Evolutionary conservation across 352 stramenopile genomes (phyloP).

Genomic region (Peronospora belbahrii): DNA sequence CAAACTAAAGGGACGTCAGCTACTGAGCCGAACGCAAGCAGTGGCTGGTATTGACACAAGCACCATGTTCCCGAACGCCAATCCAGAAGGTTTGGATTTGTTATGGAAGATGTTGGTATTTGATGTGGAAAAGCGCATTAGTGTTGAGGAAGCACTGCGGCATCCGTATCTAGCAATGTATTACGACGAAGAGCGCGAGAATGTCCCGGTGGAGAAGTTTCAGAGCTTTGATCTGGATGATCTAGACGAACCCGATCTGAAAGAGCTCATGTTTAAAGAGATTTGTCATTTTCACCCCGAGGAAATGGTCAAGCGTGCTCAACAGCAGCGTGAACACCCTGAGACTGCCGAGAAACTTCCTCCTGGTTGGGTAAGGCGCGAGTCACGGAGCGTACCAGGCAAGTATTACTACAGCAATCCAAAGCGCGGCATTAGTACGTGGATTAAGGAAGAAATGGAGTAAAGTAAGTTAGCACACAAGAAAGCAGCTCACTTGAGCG

Average conservation of each 20-base stretch:
- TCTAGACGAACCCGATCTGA: conserved; percentile 74
- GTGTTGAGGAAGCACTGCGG: conserved; percentile 91
- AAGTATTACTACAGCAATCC: conserved; percentile 89
- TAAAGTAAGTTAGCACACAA: conserved; percentile 25
- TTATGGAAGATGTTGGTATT: conserved; percentile 87
- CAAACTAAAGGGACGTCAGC: conserved; percentile 80
- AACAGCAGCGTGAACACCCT: conserved; percentile 63
- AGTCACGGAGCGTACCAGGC: conserved; percentile 74
- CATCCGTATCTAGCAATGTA: conserved; percentile 94
- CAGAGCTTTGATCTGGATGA: conserved; percentile 83
- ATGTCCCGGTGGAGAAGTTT: conserved; percentile 59
- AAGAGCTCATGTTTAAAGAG: conserved; percentile 89
- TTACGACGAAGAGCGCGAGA: conserved; percentile 74
- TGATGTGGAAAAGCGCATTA: conserved; percentile 93
- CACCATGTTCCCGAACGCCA: conserved; percentile 81
- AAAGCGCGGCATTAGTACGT: conserved; percentile 85
- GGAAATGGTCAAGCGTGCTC: conserved; percentile 84
- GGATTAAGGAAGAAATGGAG: conserved; percentile 83
- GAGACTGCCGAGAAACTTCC: conserved; percentile 66
- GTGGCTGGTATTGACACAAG: conserved; percentile 73
- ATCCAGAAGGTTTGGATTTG: conserved; percentile 74
- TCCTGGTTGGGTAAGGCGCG: conserved; percentile 78
- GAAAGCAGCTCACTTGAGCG: conserved; percentile 7
- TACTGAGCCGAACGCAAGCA: conserved; percentile 75
- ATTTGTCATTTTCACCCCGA: conserved; percentile 85